Evolutionary conservation across 768 basidiomycete species (phyloP), one percentile per base, ranked within the genome.

Genomic region (Kwoniella pini): DNA sequence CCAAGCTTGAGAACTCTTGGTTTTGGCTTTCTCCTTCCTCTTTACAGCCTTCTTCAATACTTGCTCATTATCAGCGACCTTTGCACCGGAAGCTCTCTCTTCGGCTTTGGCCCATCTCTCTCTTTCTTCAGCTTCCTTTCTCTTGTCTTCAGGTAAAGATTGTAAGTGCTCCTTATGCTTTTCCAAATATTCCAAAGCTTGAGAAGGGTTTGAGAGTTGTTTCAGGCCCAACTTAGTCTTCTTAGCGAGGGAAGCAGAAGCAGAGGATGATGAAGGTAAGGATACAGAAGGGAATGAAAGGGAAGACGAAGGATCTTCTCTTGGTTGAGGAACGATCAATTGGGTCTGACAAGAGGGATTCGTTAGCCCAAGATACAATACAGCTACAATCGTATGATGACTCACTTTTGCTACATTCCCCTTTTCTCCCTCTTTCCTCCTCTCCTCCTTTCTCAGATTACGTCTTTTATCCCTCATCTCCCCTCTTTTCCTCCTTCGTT

Each of bases 11-110:
- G 89, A 90, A 60, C 86, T 86, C 81, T 90, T 93, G 22, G 62
- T 70, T 76, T 97, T 97, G 68, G 86, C 86, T 78, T 95, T 94
- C 79, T 96, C 95, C 65, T 90, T 87, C 76, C 90, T 82, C 82
- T 96, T 98, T 7, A 85, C 86, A 40, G 92, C 92, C 81, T 96
- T 97, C 82, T 95, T 97, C 71, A 99, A 77, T 44, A 87, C 81
- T 0, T 68, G 75, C 74, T 91, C 91, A 68, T 94, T 90, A 69
- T 98, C 96, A 49, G 84, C 85, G 28, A 99, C 87, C 79, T 97
- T 99, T 48, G 87, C 87, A 1, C 96, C 96, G 55, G 90, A 90
- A 60, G 96, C 81, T 49, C 91, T 83, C 28, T 90, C 86, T 72
- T 87, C 86, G 0, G 94, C 92, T 80, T 94, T 95, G 49, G 85